These are phyloP conservation scores for Noccaea caerulescens DNA, from an alignment of 345 rosid genomes.

Conservation along the genomic window DNA sequence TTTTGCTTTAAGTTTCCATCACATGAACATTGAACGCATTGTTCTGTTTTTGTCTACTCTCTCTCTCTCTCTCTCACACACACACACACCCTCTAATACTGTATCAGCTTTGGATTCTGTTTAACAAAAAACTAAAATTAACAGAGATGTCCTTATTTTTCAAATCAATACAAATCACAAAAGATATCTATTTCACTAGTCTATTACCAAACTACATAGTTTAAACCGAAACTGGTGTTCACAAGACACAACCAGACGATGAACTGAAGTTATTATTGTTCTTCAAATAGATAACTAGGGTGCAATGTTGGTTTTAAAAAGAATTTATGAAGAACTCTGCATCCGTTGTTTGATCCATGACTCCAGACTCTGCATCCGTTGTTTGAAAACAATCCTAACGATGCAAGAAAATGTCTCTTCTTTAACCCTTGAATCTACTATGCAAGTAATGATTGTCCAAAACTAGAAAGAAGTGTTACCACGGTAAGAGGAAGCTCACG, in stretches of 20 bases:
- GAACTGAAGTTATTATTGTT: too few species aligned
- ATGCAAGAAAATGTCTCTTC: not conserved
- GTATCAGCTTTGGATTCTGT: too few species aligned
- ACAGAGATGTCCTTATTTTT: too few species aligned
- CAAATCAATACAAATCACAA: too few species aligned
- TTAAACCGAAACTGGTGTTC: too few species aligned
- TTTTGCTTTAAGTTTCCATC: not conserved
- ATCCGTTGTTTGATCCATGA: slow-evolving; percentile 30
- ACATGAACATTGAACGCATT: not conserved
- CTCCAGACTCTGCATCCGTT: too few species aligned
- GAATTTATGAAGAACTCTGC: slow-evolving; percentile 51
- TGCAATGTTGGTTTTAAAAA: not conserved
- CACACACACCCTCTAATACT: too few species aligned
- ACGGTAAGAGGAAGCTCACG: slow-evolving; percentile 83
- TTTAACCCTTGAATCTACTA: not conserved
- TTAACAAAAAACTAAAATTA: too few species aligned
- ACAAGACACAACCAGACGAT: too few species aligned
- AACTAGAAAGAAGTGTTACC: slow-evolving; percentile 49
- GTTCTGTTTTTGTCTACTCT: not conserved
- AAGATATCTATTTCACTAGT: too few species aligned
- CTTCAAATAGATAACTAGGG: not conserved
- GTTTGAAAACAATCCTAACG: not conserved
- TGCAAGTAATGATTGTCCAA: not conserved
- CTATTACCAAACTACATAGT: too few species aligned
- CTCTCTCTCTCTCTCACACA: too few species aligned